phyloP scores from a whole-genome alignment of 2,329 filamentous ascomycete species.

The Colletotrichum abscissum region DNA sequence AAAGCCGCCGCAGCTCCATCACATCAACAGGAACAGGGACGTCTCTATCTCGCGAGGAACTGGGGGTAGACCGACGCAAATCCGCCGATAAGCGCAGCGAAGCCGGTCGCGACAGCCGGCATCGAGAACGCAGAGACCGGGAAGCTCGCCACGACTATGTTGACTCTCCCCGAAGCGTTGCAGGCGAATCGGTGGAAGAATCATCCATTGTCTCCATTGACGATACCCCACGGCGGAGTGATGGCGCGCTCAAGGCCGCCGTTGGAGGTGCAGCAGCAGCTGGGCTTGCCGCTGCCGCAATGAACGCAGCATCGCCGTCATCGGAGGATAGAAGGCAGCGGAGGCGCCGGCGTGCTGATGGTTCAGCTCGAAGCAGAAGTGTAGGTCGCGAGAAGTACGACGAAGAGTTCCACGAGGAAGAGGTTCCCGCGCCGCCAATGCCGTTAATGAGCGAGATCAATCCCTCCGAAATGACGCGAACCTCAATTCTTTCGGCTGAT shows the following conservation, averaged over 20 bases:
- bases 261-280: conserved; percentile 57
- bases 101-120: conserved; percentile 61
- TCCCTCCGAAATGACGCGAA: conserved; percentile 87
- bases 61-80: conserved; percentile 69
- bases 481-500: conserved; percentile 86
- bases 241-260: conserved; percentile 56
- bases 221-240: conserved; percentile 56
- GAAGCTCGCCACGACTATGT: conserved; percentile 67
- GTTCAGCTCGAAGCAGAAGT: conserved; percentile 54
- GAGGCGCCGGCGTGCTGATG: conserved; percentile 64
- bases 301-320: conserved; percentile 53
- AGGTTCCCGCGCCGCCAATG: conserved; percentile 78
- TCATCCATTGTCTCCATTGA: conserved; percentile 51
- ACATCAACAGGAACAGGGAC: conserved; percentile 62
- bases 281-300: conserved; percentile 48
- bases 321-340: conserved; percentile 63
- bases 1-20: conserved; percentile 75
- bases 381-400: conserved; percentile 56
- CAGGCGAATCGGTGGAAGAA: conserved; percentile 59
- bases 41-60: conserved; percentile 64
- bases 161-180: conserved; percentile 60
- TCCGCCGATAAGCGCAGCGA: conserved; percentile 68
- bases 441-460: conserved; percentile 89
- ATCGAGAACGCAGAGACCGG: conserved; percentile 49
- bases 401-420: conserved; percentile 65